Percentiles rank a stretch among this genome's conserved stretches.
These are phyloP conservation scores for Striga asiatica DNA, from an alignment of 257 asterid genomes.

Conservation along the genomic window DNA sequence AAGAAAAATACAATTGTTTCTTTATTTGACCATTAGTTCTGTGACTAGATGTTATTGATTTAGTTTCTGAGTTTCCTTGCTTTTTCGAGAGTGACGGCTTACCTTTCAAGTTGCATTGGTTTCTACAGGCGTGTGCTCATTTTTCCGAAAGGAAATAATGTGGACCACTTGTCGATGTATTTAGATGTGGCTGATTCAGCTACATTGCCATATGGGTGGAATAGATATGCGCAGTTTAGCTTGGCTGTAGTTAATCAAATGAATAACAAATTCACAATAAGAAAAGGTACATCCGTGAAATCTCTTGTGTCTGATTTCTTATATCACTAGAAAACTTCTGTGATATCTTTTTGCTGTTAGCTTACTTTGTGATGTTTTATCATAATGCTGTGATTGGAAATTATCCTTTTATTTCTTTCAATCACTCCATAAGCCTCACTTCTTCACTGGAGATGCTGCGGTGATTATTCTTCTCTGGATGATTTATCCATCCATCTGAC, in stretches of 20 bases:
- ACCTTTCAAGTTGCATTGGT: conserved; percentile 15
- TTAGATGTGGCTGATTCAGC: conserved; percentile 86
- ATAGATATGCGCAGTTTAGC: conserved; percentile 87
- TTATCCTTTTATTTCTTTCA: too few species aligned
- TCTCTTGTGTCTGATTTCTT: background rate
- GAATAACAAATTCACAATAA: conserved; percentile 48
- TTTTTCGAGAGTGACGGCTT: background rate
- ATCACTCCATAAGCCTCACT: too few species aligned
- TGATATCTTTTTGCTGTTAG: background rate
- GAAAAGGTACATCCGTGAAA: conserved; percentile 44
- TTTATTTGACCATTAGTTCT: background rate
- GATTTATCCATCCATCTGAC: conserved; percentile 3
- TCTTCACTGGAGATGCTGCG: background rate
- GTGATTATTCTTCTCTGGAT: too few species aligned
- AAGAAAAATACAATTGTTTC: too few species aligned
- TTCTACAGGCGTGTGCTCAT: conserved; percentile 90
- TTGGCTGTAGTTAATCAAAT: conserved; percentile 80
- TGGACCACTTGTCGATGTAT: conserved; percentile 79
- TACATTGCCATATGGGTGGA: conserved; percentile 81
- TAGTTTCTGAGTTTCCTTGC: background rate
- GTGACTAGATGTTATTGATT: conserved; percentile 3
- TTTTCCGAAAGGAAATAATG: conserved; percentile 91
- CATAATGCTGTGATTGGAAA: too few species aligned
- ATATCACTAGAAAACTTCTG: background rate
- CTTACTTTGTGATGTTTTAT: too few species aligned